These are phyloP conservation scores for Phoma sp. DNA, from an alignment of 2,329 filamentous ascomycete genomes.

Conservation along the genomic window DNA sequence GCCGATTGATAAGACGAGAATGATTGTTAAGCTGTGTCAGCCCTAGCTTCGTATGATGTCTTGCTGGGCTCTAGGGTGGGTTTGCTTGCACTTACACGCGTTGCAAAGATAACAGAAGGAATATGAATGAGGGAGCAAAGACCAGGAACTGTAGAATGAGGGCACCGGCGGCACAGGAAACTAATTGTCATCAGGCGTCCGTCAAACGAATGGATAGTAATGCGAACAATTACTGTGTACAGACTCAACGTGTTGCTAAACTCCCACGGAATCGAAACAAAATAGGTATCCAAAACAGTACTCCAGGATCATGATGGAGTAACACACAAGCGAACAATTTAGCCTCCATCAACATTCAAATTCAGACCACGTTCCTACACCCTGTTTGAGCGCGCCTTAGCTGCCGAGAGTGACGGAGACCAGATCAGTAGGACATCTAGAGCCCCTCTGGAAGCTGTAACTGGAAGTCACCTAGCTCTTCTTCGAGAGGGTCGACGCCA, in stretches of 20 bases:
- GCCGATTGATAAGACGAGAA: constrained; percentile 40
- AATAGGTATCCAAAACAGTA: constrained; percentile 16
- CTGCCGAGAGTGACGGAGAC: background rate
- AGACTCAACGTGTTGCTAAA: background rate
- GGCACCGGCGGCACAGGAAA: too few species aligned
- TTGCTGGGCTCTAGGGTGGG: too few species aligned
- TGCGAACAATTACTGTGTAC: constrained; percentile 5
- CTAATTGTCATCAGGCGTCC: background rate
- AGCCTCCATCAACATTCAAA: background rate
- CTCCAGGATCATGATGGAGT: constrained; percentile 13
- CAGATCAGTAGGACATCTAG: constrained; percentile 10
- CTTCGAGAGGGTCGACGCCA: constrained; percentile 33
- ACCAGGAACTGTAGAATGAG: too few species aligned
- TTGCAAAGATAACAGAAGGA: too few species aligned
- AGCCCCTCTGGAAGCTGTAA: constrained; percentile 41
- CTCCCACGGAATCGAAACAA: background rate
- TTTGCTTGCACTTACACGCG: too few species aligned
- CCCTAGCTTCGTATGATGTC: too few species aligned
- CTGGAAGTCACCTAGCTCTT: constrained; percentile 42
- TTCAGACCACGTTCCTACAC: background rate
- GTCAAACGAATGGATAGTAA: constrained; percentile 12
- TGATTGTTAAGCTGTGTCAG: constrained; percentile 29
- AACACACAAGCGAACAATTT: constrained; percentile 10
- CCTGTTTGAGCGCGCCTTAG: background rate
- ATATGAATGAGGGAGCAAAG: too few species aligned